Evolutionary conservation across 805 yeast genomes (phyloP).

Genomic region (Priceomyces castillae): DNA sequence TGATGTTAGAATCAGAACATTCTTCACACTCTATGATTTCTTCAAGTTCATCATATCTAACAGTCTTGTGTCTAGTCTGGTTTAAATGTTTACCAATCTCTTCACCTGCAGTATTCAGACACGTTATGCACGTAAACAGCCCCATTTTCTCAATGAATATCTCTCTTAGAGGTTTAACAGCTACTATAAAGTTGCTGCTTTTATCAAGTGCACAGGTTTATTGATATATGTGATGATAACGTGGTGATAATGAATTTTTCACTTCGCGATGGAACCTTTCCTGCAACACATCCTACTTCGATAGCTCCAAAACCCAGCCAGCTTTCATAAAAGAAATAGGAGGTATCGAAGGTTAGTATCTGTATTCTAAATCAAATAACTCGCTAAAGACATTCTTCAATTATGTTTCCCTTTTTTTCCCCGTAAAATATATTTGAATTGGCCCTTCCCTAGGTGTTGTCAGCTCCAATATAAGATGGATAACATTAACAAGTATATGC

Average conservation of each 20-base stretch:
- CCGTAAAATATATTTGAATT: no score
- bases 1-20: slow-evolving; percentile 53
- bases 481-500: no score
- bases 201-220: background rate
- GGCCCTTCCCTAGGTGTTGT: no score
- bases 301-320: no score
- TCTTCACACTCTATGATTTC: slow-evolving; percentile 55
- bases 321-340: no score
- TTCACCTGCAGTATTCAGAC: slow-evolving; percentile 33
- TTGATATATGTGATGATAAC: no score
- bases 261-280: background rate
- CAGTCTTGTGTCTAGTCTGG: slow-evolving; percentile 51
- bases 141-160: slow-evolving; percentile 4
- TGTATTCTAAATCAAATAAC: no score
- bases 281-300: no score
- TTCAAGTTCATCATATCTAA: slow-evolving; percentile 28
- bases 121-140: slow-evolving; percentile 45
- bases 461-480: no score
- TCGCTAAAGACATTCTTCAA: no score
- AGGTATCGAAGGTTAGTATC: no score
- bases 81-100: slow-evolving; percentile 53
- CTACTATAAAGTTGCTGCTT: background rate
- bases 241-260: background rate
- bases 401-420: no score
- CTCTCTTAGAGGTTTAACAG: background rate